Conservation (phyloP, 768 basidiomycete species). For the Russula sp. region DNA sequence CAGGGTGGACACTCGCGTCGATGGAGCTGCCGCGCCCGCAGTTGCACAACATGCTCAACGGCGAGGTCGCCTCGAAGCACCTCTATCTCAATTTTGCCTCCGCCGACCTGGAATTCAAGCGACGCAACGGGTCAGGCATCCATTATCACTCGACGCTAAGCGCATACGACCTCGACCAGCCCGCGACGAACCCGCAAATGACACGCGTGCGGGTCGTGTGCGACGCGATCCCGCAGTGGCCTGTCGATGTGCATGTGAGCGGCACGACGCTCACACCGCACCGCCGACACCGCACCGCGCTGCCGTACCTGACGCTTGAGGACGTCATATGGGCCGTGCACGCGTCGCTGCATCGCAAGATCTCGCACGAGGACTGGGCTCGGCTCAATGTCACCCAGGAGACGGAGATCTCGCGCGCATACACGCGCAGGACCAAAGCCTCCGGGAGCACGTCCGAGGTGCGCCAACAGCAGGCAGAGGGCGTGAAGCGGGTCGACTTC, state of each 20-base stretch:
- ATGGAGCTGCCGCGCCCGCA: constrained; percentile 20
- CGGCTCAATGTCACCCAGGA: constrained; percentile 14
- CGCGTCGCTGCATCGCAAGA: constrained; percentile 21
- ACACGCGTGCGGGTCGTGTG: constrained; percentile 22
- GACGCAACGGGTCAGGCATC: not conserved
- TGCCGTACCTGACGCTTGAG: constrained; percentile 22
- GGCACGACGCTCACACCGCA: constrained; percentile 20
- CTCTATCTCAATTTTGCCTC: constrained; percentile 14
- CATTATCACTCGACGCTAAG: not conserved
- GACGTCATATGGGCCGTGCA: constrained; percentile 20
- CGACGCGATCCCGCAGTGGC: constrained; percentile 23
- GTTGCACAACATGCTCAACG: constrained; percentile 22
- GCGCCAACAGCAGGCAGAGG: constrained; percentile 19
- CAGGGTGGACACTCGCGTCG: constrained; percentile 4
- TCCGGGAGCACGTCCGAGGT: not conserved
- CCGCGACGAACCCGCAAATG: constrained; percentile 23
- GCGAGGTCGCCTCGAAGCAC: constrained; percentile 11
- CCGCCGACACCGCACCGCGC: constrained; percentile 14
- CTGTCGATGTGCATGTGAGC: constrained; percentile 18
- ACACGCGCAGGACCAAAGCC: constrained; percentile 25
- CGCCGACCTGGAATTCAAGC: constrained; percentile 10
- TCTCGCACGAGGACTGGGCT: constrained; percentile 24
- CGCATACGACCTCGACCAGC: constrained; percentile 21
- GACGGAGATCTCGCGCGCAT: constrained; percentile 23
- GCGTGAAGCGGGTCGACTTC: constrained; percentile 25